phyloP scores from a whole-genome alignment of 352 stramenopile species.

The Phytophthora sojae region DNA sequence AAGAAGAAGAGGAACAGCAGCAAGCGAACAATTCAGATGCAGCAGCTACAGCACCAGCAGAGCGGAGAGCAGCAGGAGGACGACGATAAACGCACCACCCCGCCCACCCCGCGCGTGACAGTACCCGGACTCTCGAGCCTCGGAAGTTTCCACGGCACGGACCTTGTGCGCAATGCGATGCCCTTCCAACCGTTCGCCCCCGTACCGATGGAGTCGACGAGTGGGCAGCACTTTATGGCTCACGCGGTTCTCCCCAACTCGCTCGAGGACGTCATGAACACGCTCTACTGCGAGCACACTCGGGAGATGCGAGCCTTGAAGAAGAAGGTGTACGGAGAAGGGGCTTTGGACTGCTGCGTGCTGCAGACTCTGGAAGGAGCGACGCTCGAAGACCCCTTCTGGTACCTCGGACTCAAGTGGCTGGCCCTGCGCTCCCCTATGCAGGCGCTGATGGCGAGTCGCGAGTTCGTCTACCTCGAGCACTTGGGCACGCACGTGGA shows the following conservation, averaged over 20 bases:
- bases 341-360: conserved; percentile 67
- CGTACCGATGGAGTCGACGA: conserved; percentile 35
- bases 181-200: conserved; percentile 25
- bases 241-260: conserved; percentile 59
- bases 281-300: conserved; percentile 68
- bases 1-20: conserved; percentile 31
- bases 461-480: conserved; percentile 78
- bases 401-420: conserved; percentile 83
- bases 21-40: neutral
- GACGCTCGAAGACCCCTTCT: conserved; percentile 74
- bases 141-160: conserved; percentile 28
- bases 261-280: conserved; percentile 74
- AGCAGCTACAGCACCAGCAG: neutral
- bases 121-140: conserved; percentile 36
- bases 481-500: conserved; percentile 71
- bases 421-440: conserved; percentile 70
- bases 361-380: conserved; percentile 71
- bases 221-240: conserved; percentile 70
- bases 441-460: conserved; percentile 62
- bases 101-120: conserved; percentile 27
- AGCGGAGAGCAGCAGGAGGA: conserved; percentile 16
- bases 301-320: conserved; percentile 53
- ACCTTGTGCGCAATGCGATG: conserved; percentile 11
- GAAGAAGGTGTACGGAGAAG: conserved; percentile 54
- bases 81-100: conserved; percentile 27